phyloP scores from a whole-genome alignment of 2,329 filamentous ascomycete species.

The Aspergillus fumigatus region DNA sequence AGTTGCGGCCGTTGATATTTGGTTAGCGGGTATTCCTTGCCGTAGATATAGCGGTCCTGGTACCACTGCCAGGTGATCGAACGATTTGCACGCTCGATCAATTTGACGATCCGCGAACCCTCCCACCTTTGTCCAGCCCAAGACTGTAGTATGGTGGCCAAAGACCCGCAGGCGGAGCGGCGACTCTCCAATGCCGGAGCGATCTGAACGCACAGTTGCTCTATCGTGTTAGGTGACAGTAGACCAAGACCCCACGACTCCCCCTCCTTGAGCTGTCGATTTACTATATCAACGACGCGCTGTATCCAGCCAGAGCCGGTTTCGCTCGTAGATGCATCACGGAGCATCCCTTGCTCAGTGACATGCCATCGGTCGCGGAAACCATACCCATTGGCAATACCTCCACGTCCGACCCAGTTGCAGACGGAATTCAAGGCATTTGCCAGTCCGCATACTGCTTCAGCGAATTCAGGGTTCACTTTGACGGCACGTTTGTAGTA shows the following conservation, averaged over 20 bases:
- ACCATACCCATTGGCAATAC: slow-evolving; percentile 69
- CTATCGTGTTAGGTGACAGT: slow-evolving; percentile 54
- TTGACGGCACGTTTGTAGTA: slow-evolving; percentile 89
- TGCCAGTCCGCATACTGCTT: slow-evolving; percentile 91
- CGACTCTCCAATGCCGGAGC: slow-evolving; percentile 27
- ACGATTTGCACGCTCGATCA: slow-evolving; percentile 80
- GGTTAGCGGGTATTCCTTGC: slow-evolving; percentile 51
- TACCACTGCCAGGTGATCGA: slow-evolving; percentile 83
- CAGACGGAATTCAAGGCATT: slow-evolving; percentile 96
- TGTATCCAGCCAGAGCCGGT: slow-evolving; percentile 76
- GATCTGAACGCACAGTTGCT: slow-evolving; percentile 49
- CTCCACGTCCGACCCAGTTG: slow-evolving; percentile 86
- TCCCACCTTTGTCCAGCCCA: slow-evolving; percentile 82
- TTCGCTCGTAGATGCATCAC: slow-evolving; percentile 63
- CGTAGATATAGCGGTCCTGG: slow-evolving; percentile 67
- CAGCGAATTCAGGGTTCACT: slow-evolving; percentile 92
- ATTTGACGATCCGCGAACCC: slow-evolving; percentile 74
- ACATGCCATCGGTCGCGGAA: slow-evolving; percentile 90
- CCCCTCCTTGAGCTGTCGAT: slow-evolving; percentile 80
- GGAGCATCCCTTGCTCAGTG: slow-evolving; percentile 73
- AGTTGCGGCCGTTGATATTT: slow-evolving; percentile 70
- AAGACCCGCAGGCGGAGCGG: slow-evolving; percentile 22
- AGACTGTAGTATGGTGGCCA: slow-evolving; percentile 38
- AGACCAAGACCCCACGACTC: slow-evolving; percentile 77
- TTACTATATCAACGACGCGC: slow-evolving; percentile 84